Base-by-base conservation (phyloP, 2,329 filamentous ascomycete genomes). In the Tolypocladium cylindrosporum region DNA sequence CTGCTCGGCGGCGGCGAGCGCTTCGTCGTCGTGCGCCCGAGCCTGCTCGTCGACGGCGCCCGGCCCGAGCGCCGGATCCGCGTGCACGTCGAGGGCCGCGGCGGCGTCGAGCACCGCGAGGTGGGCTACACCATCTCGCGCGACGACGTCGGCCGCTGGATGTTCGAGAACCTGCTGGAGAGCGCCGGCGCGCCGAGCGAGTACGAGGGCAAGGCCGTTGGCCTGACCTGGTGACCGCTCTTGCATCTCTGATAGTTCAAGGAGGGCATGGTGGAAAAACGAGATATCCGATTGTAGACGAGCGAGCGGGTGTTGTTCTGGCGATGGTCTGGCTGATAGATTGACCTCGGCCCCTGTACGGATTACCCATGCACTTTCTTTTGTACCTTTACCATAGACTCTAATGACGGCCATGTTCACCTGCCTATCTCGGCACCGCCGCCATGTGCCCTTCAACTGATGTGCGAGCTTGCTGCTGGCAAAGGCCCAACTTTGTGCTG, bases 141-240 rank as follows among this genome's bases (percentile, higher is more conserved):
- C 45, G 70, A 72, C 59, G 75, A 76, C 58, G 74, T 75, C 5
- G 76, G 76, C 1, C 62, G 66, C 43, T 78, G 74, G 70, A 68
- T 77, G 37, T 74, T 68, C 55, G 68, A 75, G 62, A 71, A 73
- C 48, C 57, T 74, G 27, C 59, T 76, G 24, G 57, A 55, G 43
- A 62, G 55, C 14, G 59, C 59, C 21, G 57, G 51, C 11, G 27
- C 31, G 1, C 13, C 37, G 24, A 55, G 60, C 40, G 48, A 57
- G 57, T 71, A 64, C 42, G 62, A 70, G 54, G 57, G 64, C 57
- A 72, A 71, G 64, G 65, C 66, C 1, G 65, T 67, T 4, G 63
- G 65, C 5, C 57, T 71, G 52, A 69, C 68, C 11, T 70, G 67
- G 67, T 69, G 61, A 53, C 39, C n/a, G 24, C 16, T 8, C 11